These are phyloP conservation scores for Mycena leptocephala DNA, from an alignment of 768 basidiomycete genomes.

Conservation along the genomic window DNA sequence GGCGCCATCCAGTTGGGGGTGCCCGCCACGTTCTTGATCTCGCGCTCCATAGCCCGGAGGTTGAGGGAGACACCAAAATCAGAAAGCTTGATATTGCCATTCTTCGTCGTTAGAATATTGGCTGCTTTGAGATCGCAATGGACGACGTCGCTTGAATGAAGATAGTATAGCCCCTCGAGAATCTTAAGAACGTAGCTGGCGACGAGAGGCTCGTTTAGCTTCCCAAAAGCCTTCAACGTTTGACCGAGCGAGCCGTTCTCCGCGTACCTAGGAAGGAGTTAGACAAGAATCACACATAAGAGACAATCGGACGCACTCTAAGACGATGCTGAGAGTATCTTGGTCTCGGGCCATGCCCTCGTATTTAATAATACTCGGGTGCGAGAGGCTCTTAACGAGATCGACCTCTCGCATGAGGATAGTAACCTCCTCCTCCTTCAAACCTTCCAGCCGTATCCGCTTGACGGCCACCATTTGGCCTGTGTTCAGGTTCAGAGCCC, in stretches of 20 bases:
- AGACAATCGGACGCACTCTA: constrained; percentile 79
- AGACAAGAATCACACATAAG: constrained; percentile 27
- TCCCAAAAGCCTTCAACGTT: constrained; percentile 94
- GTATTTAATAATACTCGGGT: constrained; percentile 98
- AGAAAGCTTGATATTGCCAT: constrained; percentile 95
- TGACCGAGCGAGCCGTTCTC: constrained; percentile 97
- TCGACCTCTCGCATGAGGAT: constrained; percentile 97
- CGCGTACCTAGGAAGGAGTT: constrained; percentile 76
- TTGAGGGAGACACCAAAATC: constrained; percentile 99
- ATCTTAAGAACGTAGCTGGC: constrained; percentile 97
- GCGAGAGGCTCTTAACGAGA: constrained; percentile 90
- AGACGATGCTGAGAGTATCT: constrained; percentile 91
- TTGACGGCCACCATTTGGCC: constrained; percentile 99
- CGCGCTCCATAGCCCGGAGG: constrained; percentile 90
- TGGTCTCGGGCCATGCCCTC: constrained; percentile 95
- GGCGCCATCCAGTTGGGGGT: constrained; percentile 99
- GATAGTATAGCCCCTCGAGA: constrained; percentile 94
- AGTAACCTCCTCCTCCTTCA: constrained; percentile 92
- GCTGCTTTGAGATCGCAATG: constrained; percentile 99
- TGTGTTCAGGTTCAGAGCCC: constrained; percentile 93
- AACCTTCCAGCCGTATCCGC: constrained; percentile 90
- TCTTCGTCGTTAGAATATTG: constrained; percentile 99
- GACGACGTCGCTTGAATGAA: constrained; percentile 92
- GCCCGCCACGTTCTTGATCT: constrained; percentile 90
- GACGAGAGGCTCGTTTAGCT: constrained; percentile 92